phyloP scores from a whole-genome alignment of 768 basidiomycete species.

The Russula virescens region DNA sequence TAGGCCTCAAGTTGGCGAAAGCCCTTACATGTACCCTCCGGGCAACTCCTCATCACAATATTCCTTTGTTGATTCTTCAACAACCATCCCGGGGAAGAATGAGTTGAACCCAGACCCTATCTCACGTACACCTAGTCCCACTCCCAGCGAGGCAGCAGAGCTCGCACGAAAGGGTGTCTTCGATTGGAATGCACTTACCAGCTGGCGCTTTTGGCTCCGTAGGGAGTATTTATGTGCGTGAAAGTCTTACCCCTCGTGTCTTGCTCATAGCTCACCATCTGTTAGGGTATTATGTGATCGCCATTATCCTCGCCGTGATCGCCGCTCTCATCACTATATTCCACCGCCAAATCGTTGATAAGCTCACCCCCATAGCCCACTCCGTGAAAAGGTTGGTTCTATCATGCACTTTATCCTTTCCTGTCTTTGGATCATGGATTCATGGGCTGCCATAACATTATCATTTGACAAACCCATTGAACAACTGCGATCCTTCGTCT shows the following conservation, averaged over 20 bases:
- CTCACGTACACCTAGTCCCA: slow-evolving; percentile 34
- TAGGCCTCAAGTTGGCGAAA: background rate
- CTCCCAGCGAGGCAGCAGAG: slow-evolving; percentile 33
- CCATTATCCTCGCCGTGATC: slow-evolving; percentile 30
- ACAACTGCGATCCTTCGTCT: slow-evolving; percentile 9
- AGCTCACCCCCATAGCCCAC: slow-evolving; percentile 59
- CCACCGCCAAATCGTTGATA: slow-evolving; percentile 56
- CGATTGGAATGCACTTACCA: slow-evolving; percentile 31
- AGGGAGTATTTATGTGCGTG: slow-evolving; percentile 34
- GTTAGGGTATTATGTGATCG: slow-evolving; percentile 34
- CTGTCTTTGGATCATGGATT: background rate
- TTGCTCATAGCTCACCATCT: background rate
- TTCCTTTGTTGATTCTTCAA: background rate
- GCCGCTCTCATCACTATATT: slow-evolving; percentile 39
- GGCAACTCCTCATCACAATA: background rate
- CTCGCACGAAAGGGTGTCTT: slow-evolving; percentile 28
- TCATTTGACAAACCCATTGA: no score
- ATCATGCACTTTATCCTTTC: background rate
- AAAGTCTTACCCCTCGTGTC: background rate
- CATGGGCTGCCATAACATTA: no score
- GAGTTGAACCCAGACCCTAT: slow-evolving; percentile 11
- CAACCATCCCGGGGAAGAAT: slow-evolving; percentile 13
- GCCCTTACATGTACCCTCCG: slow-evolving; percentile 19
- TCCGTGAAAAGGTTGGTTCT: slow-evolving; percentile 55
- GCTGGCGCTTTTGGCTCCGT: slow-evolving; percentile 32